Conservation (phyloP, 345 rosid genomes). For the Gossypium herbaceum region DNA sequence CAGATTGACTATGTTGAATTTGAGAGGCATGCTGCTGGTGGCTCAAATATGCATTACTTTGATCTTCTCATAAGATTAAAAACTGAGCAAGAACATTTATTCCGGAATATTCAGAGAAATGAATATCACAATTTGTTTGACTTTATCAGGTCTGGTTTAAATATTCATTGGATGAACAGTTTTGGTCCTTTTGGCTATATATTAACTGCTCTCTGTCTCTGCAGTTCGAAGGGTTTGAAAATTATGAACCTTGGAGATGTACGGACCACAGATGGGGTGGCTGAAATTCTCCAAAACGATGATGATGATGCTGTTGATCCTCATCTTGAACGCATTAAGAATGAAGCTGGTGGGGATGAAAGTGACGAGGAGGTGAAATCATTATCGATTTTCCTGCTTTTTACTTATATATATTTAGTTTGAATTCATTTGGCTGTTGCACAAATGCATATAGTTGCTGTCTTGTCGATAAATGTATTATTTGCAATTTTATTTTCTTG, state of each 20-base stretch:
- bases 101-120: conserved; percentile 91
- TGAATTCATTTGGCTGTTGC: not conserved
- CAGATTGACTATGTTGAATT: conserved; percentile 96
- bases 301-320: conserved; percentile 93
- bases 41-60: conserved; percentile 97
- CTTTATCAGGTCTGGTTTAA: conserved; percentile 64
- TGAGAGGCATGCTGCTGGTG: conserved; percentile 98
- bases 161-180: conserved; percentile 3
- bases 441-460: not conserved
- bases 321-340: conserved; percentile 85
- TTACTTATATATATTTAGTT: not conserved
- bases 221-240: conserved; percentile 83
- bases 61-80: conserved; percentile 89
- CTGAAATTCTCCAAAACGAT: conserved; percentile 66
- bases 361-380: conserved; percentile 84
- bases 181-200: not conserved
- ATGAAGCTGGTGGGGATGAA: conserved; percentile 81
- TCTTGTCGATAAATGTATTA: not conserved
- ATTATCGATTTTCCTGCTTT: not conserved
- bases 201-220: conserved; percentile 8
- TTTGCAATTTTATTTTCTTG: not conserved
- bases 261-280: conserved; percentile 55
- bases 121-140: conserved; percentile 87
- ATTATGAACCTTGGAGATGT: conserved; percentile 84
- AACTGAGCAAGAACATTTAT: conserved; percentile 95